Evolutionary conservation across 352 stramenopile genomes (phyloP), one percentile per base, ranked within the genome.

Genomic region (Globisporangium mamillatum): DNA sequence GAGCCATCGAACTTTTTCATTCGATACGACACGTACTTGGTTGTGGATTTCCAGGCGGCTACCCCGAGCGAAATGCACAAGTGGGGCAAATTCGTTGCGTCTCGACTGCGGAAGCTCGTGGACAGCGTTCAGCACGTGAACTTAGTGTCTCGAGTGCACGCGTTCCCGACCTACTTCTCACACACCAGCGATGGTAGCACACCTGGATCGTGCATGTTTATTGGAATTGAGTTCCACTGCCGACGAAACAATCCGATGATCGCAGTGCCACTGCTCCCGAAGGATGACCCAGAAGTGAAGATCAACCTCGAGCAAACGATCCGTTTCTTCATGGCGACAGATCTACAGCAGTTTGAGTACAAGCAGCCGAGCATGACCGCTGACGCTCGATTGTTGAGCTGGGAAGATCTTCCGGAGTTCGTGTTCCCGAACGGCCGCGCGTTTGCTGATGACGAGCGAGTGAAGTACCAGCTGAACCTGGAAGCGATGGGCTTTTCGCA

Each of bases 1-100:
- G 75, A 90, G 68, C 76, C 75, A 12, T 93, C 86, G 1, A 94
- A 93, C 60, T 92, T 94, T 55, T 94, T 93, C 62, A 88, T 94
- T 64, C 86, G 84, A 4, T 94, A 94, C 67, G 82, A 86, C 38
- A 89, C 79, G 59, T 94, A 94, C 69, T 73, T 93, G 58, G 77
- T 87, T 18, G 80, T 92, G 2, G 77, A 91, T 56, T 92, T 91
- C 57, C 68, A 90, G 34, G 84, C 84, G 0, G 80, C 79, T 4
- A 82, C 83, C 1, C 75, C 82, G 52, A 75, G 75, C n/a, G 74
- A 79, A 3, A 92, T 94, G 84, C 78, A 89, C 72, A 83, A 89
- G 54, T 93, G 86, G 84, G 83, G 85, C 32, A 94, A 90, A 64
- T 93, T 93, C 69, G 84, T 94, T 1, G 77, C 90, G 63, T 94